Conservation (phyloP, 495 filamentous ascomycete species). For the Cladorrhinum samala region DNA sequence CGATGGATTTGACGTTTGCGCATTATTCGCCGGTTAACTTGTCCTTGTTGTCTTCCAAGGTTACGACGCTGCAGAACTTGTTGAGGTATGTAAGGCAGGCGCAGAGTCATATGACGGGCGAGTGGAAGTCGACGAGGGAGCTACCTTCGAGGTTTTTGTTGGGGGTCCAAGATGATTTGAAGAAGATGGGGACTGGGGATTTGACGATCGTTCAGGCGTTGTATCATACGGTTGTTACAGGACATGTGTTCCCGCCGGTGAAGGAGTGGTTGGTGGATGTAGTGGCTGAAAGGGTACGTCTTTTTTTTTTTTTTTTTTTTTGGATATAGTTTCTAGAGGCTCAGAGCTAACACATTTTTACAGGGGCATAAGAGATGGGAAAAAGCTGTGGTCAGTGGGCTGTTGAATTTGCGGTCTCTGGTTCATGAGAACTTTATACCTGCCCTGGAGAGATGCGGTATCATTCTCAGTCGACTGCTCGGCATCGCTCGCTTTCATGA, state of each 20-base stretch:
- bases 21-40: conserved; percentile 72
- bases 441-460: conserved; percentile 72
- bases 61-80: conserved; percentile 78
- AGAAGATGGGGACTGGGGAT: conserved; percentile 30
- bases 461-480: conserved; percentile 78
- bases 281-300: conserved; percentile 69
- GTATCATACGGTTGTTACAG: conserved; percentile 82
- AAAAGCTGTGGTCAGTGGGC: conserved; percentile 69
- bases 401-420: conserved; percentile 68
- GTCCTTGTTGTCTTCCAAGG: conserved; percentile 77
- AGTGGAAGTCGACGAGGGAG: conserved; percentile 79
- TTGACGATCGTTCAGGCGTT: conserved; percentile 63
- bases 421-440: conserved; percentile 84
- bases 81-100: conserved; percentile 75
- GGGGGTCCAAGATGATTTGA: conserved; percentile 63
- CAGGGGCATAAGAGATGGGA: conserved; percentile 96
- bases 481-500: conserved; percentile 78
- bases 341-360: not conserved
- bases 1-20: conserved; percentile 78
- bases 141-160: conserved; percentile 68
- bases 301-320: not conserved
- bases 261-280: conserved; percentile 88
- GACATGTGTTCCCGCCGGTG: conserved; percentile 67
- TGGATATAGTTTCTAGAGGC: not conserved
- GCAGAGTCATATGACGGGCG: conserved; percentile 63